These are phyloP conservation scores for Castanea crenata DNA, from an alignment of 306 rosid genomes.

Conservation along the genomic window DNA sequence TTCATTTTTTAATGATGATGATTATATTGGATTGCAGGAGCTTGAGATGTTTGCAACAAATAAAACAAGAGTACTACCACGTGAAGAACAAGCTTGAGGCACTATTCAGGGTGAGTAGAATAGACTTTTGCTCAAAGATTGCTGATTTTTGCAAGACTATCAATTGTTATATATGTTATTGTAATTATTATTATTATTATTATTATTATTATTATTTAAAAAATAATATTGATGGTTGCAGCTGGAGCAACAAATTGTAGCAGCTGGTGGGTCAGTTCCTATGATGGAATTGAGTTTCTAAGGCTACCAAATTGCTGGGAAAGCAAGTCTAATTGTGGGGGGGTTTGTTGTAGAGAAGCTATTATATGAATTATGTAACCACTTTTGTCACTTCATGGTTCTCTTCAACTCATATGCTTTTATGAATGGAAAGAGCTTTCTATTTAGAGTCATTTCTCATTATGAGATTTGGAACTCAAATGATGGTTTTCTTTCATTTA, in stretches of 20 bases:
- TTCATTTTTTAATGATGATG: conserved; percentile 11
- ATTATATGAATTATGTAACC: conserved; percentile 28
- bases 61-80: conserved; percentile 75
- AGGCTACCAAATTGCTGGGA: conserved; percentile 15
- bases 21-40: conserved; percentile 50
- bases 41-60: conserved; percentile 80
- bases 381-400: conserved; percentile 30
- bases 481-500: neutral
- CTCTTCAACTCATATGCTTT: conserved; percentile 47
- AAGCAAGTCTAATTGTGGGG: conserved; percentile 15
- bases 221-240: conserved; percentile 38
- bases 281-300: conserved; percentile 50
- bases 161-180: neutral
- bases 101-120: conserved; percentile 62
- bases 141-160: neutral
- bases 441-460: conserved; percentile 13
- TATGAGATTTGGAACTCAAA: neutral
- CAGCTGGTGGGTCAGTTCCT: conserved; percentile 95
- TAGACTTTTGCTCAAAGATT: neutral
- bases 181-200: neutral
- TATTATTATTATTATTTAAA: neutral
- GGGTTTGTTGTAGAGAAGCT: conserved; percentile 47
- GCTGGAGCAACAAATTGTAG: conserved; percentile 90
- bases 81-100: conserved; percentile 88
- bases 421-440: conserved; percentile 39